Evolutionary conservation across 768 basidiomycete genomes (phyloP), one percentile per base, ranked within the genome.

Genomic region (Leccinum boreale): DNA sequence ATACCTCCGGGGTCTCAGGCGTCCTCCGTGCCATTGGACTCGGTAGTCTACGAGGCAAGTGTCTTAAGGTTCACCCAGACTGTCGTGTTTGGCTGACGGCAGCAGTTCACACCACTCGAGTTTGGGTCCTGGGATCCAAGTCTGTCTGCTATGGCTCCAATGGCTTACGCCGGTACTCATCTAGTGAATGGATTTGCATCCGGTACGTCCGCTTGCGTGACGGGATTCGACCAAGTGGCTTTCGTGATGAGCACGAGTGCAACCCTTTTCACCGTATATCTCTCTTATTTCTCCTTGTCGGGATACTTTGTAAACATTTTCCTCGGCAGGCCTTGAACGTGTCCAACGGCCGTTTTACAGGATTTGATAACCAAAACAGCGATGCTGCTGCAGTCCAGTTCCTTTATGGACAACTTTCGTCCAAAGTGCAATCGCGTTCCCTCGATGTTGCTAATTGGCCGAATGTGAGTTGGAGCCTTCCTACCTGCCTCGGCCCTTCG

Each of bases 231-330:
- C 66, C 87, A 88, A 68, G 81, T 80, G 0, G 81, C 79, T 0
- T 93, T 90, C 67, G 68, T 92, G 33, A 86, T 90, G 78, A 91
- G 88, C 9, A 83, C 83, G 3, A 90, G 89, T 36, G 82, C 88
- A 17, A 86, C 81, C 62, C 68, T 88, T 24, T 89, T 89, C 72
- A 85, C 85, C 61, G 85, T 83, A 61, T 56, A 74, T 61, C 8
- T 4, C 26, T 35, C 14, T 45, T 29, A 14, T 23, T 7, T 7
- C 39, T 4, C 26, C 11, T 56, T 19, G 0, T 24, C 2, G 28
- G 10, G 19, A 5, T 29, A 35, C 36, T 42, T 57, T 35, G 58
- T 24, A 14, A 52, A 57, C 15, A 47, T 48, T 17, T 46, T 9
- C n/a, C 62, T 26, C 55, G 82, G 82, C 79, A 83, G 81, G 71